Evolutionary conservation across 768 basidiomycete genomes (phyloP), one percentile per base, ranked within the genome.

Genomic region (Dendrothele bispora): DNA sequence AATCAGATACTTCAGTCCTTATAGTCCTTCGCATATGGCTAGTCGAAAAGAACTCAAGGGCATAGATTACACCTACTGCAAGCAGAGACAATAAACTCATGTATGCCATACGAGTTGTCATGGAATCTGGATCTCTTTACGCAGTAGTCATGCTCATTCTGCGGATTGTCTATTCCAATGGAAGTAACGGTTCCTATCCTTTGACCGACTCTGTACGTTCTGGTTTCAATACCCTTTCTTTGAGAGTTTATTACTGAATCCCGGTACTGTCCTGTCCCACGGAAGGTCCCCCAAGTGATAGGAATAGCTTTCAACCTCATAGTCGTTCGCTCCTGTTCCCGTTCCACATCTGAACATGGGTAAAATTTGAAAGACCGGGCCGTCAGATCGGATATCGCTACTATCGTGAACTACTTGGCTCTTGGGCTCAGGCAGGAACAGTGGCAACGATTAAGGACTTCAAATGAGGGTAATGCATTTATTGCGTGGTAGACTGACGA

Each of bases 251-350:
- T 10, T 17, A 10, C 30, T 10, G 17, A 32, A 32, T 10, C 30
- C 10, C n/a, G 30, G 30, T 10, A 10, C 30, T 32, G 30, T 10
- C n/a, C n/a, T 32, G n/a, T n/a, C n/a, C n/a, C 20, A 37, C 29
- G 20, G 29, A 41, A 59, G 60, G 48, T 56, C 43, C 47, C 58
- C 14, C 51, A 57, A 38, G 46, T 56, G 20, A 52, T 60, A 18
- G 60, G 61, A 14, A 59, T 65, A 37, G 55, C 60, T 12, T 63
- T 65, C 55, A 61, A 63, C 48, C 51, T 65, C 11, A 65, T 65
- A 50, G 60, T 62, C 49, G 59, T 64, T 30, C 60, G 64, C n/a
- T 10, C 30, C 30, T 32, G 11, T 10, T 10, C 30, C 11, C 30
- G 17, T 17, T 32, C 30, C 30, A n/a, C n/a, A n/a, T n/a, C n/a